A percentile compares a stretch with the other conserved stretches of the same genome.
Evolutionary conservation across 805 yeast genomes (phyloP).

Genomic region (Lipomyces spencermartinsiae): DNA sequence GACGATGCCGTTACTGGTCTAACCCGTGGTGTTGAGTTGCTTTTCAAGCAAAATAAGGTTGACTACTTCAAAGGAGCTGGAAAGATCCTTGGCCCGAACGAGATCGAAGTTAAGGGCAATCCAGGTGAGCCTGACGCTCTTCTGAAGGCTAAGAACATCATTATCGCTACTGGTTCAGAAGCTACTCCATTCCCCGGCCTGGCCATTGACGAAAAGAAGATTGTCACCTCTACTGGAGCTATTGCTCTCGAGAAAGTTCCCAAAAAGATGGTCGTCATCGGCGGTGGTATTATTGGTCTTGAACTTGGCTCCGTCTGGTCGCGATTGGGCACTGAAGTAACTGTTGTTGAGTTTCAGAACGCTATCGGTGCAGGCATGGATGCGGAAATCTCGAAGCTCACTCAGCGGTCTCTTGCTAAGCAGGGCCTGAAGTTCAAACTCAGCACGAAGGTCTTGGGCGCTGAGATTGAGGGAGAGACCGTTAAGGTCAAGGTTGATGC

Average conservation of each 20-base stretch:
- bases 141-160: conserved; percentile 82
- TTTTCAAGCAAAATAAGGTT: conserved; percentile 94
- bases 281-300: conserved; percentile 99
- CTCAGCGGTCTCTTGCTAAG: conserved; percentile 88
- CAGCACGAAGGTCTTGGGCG: conserved; percentile 88
- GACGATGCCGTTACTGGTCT: conserved; percentile 86
- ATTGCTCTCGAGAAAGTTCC: conserved; percentile 86
- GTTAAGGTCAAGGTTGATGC: conserved; percentile 90
- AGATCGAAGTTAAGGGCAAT: conserved; percentile 78
- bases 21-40: conserved; percentile 92
- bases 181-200: conserved; percentile 99
- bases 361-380: conserved; percentile 99
- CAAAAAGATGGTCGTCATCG: conserved; percentile 88
- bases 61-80: conserved; percentile 94
- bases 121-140: conserved; percentile 80
- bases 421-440: conserved; percentile 95
- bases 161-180: conserved; percentile 98
- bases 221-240: conserved; percentile 95
- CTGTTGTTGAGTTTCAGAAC: conserved; percentile 87
- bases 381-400: conserved; percentile 86
- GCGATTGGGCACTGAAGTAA: conserved; percentile 93
- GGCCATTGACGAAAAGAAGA: conserved; percentile 93
- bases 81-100: conserved; percentile 80
- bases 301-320: conserved; percentile 99
- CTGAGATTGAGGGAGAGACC: conserved; percentile 83